A percentile compares a stretch with the other conserved stretches of the same genome.
Evolutionary conservation across 257 asterid genomes (phyloP).

Genomic region (Nicotiana benthamiana): DNA sequence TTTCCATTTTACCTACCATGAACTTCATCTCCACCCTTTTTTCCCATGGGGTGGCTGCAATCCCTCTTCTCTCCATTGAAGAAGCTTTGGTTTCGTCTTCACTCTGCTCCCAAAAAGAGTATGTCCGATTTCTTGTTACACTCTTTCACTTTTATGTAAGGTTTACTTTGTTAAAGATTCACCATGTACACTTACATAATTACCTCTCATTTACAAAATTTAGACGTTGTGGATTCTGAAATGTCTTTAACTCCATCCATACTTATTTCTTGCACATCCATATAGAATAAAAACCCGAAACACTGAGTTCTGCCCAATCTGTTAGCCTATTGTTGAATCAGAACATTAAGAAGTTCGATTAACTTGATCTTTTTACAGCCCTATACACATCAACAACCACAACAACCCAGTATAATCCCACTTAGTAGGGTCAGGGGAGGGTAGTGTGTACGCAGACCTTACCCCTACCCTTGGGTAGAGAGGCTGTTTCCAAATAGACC

Average conservation of each 20-base stretch:
- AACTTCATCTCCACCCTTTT: slow-evolving; percentile 25
- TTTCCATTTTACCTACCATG: slow-evolving; percentile 36
- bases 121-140: slow-evolving; percentile 6
- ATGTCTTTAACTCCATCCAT: background rate
- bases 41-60: slow-evolving; percentile 83
- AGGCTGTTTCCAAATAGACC: no score
- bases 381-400: no score
- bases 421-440: no score
- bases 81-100: slow-evolving; percentile 79
- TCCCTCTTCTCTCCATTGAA: slow-evolving; percentile 89
- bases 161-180: background rate
- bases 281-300: background rate
- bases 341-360: background rate
- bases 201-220: background rate
- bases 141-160: background rate
- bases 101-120: slow-evolving; percentile 72
- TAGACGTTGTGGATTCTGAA: background rate
- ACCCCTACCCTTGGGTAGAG: no score
- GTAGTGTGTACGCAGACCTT: no score
- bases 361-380: background rate
- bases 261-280: background rate
- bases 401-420: no score
- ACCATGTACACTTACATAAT: background rate
- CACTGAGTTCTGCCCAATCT: background rate
- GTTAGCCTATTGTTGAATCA: background rate